These are phyloP conservation scores for Crucihimalaya himalaica DNA, from an alignment of 345 rosid species.

Conservation along the genomic window DNA sequence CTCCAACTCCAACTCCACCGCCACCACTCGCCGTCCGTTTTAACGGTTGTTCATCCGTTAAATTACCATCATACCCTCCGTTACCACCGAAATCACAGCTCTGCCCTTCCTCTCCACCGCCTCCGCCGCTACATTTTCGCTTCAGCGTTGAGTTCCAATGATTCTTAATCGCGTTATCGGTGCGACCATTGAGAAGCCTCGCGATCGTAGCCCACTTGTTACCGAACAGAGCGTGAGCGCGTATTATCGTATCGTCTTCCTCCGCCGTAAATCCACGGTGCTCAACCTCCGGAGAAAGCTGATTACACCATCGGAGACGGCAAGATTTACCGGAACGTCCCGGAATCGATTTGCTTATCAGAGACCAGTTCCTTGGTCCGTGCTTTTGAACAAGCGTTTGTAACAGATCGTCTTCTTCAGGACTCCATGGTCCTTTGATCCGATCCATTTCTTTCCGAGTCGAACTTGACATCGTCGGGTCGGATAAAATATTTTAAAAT, in stretches of 20 bases:
- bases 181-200: slow-evolving; percentile 85
- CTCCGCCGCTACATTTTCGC: slow-evolving; percentile 57
- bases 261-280: slow-evolving; percentile 76
- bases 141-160: slow-evolving; percentile 97
- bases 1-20: slow-evolving; percentile 22
- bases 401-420: slow-evolving; percentile 83
- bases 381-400: slow-evolving; percentile 62
- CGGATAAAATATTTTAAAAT: background rate
- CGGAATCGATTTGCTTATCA: slow-evolving; percentile 86
- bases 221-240: slow-evolving; percentile 84
- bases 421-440: slow-evolving; percentile 98
- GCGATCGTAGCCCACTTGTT: slow-evolving; percentile 98
- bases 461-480: slow-evolving; percentile 31
- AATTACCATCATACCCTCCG: slow-evolving; percentile 58
- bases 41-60: slow-evolving; percentile 52
- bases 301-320: slow-evolving; percentile 94
- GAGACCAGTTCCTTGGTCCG: slow-evolving; percentile 94
- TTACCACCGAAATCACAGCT: slow-evolving; percentile 36
- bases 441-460: slow-evolving; percentile 56
- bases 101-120: slow-evolving; percentile 30
- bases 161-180: slow-evolving; percentile 92
- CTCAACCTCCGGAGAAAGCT: slow-evolving; percentile 89
- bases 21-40: slow-evolving; percentile 73
- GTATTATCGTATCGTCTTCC: slow-evolving; percentile 71
- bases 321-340: slow-evolving; percentile 96